Base-by-base conservation (phyloP, 352 stramenopile species). In the Pythium aquatile region DNA sequence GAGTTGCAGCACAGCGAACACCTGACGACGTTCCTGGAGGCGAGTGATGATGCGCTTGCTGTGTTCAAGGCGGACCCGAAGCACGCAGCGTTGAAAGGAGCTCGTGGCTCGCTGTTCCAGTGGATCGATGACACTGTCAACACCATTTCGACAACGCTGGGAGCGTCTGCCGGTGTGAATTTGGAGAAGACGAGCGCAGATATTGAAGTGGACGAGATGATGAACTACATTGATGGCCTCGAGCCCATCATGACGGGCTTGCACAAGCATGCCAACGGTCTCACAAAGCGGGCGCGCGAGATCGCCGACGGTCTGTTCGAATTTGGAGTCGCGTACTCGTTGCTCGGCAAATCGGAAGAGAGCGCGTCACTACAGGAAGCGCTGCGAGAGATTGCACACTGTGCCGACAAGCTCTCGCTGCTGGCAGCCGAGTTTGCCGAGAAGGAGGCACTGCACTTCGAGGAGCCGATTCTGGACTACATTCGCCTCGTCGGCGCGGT, bases 251-350 rank as follows among this genome's bases (percentile, higher is more conserved):
- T 98, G 85, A 94, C 91, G 61, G 93, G 94, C 5, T 83, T 99
- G 9, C 89, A 96, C 57, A 97, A 97, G 66, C 96, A 99, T 66
- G 93, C 95, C 0, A 85, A 95, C 56, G 90, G 84, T 20, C 79
- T 99, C 42, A 97, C 97, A 5, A 96, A 97, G 58, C 93, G 97
- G 55, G 91, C 89, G 1, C 85, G 96, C 5, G 96, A 98, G 80
- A 98, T 98, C 58, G 94, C 96, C 2, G 96, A 98, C 58, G 96
- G 95, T 16, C 72, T 98, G 1, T 98, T 98, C 70, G 96, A 99
- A 75, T 98, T 98, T 76, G 96, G 96, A 24, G 84, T 98, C 35
- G 89, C 96, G 35, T 98, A 98, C 70, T 97, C 97, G 67, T 74
- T 98, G 40, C 70, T 99, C 8, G 95, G 94, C 28, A 97, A 98